Evolutionary conservation across 2,329 filamentous ascomycete genomes (phyloP).

Genomic region (Neonectria hederae): DNA sequence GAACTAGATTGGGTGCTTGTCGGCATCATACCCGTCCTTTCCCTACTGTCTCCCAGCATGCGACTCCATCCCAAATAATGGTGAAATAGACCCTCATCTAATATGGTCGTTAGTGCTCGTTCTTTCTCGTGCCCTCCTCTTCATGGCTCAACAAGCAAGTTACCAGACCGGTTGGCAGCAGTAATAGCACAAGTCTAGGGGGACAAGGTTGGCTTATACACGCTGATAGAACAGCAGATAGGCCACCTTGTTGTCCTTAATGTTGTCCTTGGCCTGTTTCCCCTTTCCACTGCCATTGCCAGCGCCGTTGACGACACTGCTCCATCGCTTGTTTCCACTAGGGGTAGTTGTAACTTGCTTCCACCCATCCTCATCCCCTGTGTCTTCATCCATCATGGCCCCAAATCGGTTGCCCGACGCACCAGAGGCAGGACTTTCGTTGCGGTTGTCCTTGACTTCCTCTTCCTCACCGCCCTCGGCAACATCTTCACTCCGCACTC

Average conservation of each 20-base stretch:
- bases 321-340: conserved; percentile 77
- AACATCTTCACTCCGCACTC: conserved; percentile 87
- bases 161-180: conserved; percentile 3
- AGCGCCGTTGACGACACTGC: conserved; percentile 72
- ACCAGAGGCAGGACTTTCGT: conserved; percentile 41
- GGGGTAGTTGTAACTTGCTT: conserved; percentile 74
- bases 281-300: conserved; percentile 64
- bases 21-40: conserved; percentile 32
- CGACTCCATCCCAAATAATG: conserved; percentile 38
- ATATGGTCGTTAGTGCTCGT: conserved; percentile 40
- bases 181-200: background rate
- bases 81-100: conserved; percentile 39
- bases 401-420: conserved; percentile 79
- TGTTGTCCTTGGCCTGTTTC: conserved; percentile 68
- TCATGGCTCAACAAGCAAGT: conserved; percentile 20
- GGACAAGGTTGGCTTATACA: conserved; percentile 55
- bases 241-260: conserved; percentile 95
- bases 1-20: conserved; percentile 37
- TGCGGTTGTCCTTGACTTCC: conserved; percentile 65
- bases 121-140: conserved; percentile 35
- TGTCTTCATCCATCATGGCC: conserved; percentile 71
- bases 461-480: conserved; percentile 87
- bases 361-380: conserved; percentile 78
- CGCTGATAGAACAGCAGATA: conserved; percentile 96
- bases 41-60: conserved; percentile 33